Evolutionary conservation across 1,284 basidiomycete species (phyloP).

Genomic region (Apiotrichum akiyoshidainum): DNA sequence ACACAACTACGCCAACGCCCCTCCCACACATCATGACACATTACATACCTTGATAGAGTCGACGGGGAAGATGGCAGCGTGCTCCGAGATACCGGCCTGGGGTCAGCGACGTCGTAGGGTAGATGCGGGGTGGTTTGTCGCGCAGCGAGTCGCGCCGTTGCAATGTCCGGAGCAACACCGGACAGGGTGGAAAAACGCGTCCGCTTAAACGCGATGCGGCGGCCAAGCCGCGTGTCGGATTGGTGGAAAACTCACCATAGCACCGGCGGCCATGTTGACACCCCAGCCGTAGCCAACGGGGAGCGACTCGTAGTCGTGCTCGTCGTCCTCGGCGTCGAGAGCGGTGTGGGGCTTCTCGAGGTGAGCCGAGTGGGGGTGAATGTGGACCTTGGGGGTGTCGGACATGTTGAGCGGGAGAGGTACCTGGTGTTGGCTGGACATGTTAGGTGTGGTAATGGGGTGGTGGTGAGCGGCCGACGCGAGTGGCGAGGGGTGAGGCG

Average conservation of each 20-base stretch:
- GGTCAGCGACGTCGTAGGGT: neutral
- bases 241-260: slow-evolving; percentile 63
- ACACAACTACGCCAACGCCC: no score
- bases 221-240: neutral
- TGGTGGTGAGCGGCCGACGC: neutral
- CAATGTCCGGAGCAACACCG: no score
- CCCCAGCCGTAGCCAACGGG: slow-evolving; percentile 51
- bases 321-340: slow-evolving; percentile 35
- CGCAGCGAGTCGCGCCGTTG: no score
- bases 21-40: neutral
- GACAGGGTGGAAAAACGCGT: no score
- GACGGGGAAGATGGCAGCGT: slow-evolving; percentile 97
- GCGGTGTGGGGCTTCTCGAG: slow-evolving; percentile 15
- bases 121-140: no score
- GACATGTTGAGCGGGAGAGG: slow-evolving; percentile 7
- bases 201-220: no score
- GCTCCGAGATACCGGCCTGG: slow-evolving; percentile 96
- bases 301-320: slow-evolving; percentile 52
- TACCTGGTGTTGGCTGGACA: neutral
- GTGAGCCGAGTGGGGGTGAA: slow-evolving; percentile 24
- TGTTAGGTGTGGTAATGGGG: neutral
- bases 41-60: slow-evolving; percentile 89
- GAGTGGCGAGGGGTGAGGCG: neutral
- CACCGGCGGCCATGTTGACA: slow-evolving; percentile 96
- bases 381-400: slow-evolving; percentile 22